A percentile compares a stretch with the other conserved stretches of the same genome.
Evolutionary conservation across 2,329 filamentous ascomycete species (phyloP).

Genomic region (Dendrostoma leiphaemia): DNA sequence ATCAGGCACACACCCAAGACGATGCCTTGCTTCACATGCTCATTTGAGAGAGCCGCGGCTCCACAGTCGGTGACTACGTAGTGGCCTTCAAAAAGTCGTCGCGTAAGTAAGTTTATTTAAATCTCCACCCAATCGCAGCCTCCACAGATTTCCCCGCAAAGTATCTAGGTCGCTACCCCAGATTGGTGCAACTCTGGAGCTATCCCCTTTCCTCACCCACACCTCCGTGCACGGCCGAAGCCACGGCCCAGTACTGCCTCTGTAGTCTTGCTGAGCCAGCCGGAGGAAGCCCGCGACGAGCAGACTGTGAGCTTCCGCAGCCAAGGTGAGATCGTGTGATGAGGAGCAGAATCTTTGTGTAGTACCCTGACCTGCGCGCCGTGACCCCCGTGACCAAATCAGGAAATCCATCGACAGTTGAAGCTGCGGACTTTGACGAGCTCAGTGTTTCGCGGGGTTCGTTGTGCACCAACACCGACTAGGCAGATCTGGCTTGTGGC

Average conservation of each 20-base stretch:
- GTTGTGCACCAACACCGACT: not conserved
- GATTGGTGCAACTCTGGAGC: not conserved
- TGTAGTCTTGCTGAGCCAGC: not conserved
- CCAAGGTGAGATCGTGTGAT: not conserved
- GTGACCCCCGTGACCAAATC: not conserved
- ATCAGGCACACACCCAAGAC: too few relatives aligned
- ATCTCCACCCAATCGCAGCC: not conserved
- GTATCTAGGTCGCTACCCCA: not conserved
- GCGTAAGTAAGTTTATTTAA: not conserved
- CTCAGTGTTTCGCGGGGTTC: not conserved
- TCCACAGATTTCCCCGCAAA: conserved; percentile 10
- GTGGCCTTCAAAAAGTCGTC: too few relatives aligned
- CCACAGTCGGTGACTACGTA: too few relatives aligned
- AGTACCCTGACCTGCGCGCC: not conserved
- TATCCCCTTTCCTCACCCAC: conserved; percentile 5
- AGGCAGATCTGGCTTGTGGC: too few relatives aligned
- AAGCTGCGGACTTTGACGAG: not conserved
- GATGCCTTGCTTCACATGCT: too few relatives aligned
- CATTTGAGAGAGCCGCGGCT: not conserved
- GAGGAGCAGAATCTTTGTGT: not conserved
- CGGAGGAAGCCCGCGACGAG: too few relatives aligned
- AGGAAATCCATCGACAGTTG: conserved; percentile 7
- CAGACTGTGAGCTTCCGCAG: not conserved
- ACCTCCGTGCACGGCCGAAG: conserved; percentile 8
- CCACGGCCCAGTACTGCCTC: not conserved